Conservation (phyloP, 495 filamentous ascomycete genomes). For the Talaromyces thailandensis region DNA sequence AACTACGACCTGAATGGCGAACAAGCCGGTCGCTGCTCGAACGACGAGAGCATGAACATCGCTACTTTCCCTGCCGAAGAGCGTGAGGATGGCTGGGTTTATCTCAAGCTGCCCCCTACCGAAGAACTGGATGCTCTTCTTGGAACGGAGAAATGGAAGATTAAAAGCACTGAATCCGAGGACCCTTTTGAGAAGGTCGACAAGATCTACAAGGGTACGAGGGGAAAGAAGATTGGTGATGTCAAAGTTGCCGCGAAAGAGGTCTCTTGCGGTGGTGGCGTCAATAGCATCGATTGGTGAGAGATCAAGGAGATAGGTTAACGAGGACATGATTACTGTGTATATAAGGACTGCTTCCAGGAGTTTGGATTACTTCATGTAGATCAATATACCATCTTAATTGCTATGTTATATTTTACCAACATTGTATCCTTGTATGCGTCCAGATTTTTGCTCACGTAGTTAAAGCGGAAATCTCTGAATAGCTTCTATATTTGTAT, state of each 20-base stretch:
- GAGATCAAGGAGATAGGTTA: neutral
- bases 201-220: constrained; percentile 47
- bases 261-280: constrained; percentile 27
- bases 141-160: constrained; percentile 76
- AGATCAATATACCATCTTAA: neutral
- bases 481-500: neutral
- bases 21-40: constrained; percentile 63
- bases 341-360: neutral
- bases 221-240: constrained; percentile 47
- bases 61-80: constrained; percentile 81
- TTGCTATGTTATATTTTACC: neutral
- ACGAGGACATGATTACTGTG: neutral
- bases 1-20: constrained; percentile 73
- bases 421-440: neutral
- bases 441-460: neutral
- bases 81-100: constrained; percentile 71
- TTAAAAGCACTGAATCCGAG: constrained; percentile 60
- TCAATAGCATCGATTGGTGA: constrained; percentile 63
- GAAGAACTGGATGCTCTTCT: constrained; percentile 78
- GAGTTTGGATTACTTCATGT: neutral
- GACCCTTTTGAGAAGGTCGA: constrained; percentile 64
- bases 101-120: constrained; percentile 75
- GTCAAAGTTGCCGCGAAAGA: constrained; percentile 35
- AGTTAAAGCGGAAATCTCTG: neutral
- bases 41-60: constrained; percentile 69